Evolutionary conservation across 305 asterid species (phyloP).

Genomic region (Fraxinus platypoda): DNA sequence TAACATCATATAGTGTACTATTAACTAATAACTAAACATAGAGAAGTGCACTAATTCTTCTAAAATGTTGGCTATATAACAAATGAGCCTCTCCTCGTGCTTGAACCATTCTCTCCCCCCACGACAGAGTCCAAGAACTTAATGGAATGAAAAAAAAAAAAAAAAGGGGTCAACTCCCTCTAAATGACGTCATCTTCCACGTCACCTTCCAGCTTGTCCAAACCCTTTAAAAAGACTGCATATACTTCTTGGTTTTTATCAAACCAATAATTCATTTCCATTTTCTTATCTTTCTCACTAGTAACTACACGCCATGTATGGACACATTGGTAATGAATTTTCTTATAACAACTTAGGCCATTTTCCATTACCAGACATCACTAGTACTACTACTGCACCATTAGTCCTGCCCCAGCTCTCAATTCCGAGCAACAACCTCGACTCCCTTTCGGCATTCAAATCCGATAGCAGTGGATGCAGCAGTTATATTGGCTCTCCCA

Average conservation of each 20-base stretch:
- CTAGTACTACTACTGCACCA: slow-evolving; percentile 12
- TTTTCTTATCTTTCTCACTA: neutral
- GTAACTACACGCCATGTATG: slow-evolving; percentile 38
- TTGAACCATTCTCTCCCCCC: no score
- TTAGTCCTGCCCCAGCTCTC: slow-evolving; percentile 42
- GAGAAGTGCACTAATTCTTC: no score
- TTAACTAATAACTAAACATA: no score
- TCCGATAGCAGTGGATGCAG: slow-evolving; percentile 66
- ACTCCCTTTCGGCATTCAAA: slow-evolving; percentile 43
- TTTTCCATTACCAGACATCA: slow-evolving; percentile 21
- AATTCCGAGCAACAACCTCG: slow-evolving; percentile 48
- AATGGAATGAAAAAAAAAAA: no score
- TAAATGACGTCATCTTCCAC: slow-evolving; percentile 55
- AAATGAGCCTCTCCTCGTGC: no score
- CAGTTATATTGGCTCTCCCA: slow-evolving; percentile 68
- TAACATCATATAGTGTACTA: no score
- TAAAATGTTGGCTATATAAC: no score
- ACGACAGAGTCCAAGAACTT: no score
- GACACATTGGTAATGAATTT: slow-evolving; percentile 34
- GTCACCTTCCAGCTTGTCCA: slow-evolving; percentile 53
- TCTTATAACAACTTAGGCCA: slow-evolving; percentile 16
- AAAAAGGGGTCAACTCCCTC: slow-evolving; percentile 44
- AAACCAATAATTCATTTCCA: neutral
- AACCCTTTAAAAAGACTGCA: slow-evolving; percentile 45
- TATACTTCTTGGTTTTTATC: neutral